A percentile compares a stretch with the other conserved stretches of the same genome.
These are phyloP conservation scores for Globisporangium cederbergense DNA, from an alignment of 352 stramenopile genomes.

Conservation along the genomic window DNA sequence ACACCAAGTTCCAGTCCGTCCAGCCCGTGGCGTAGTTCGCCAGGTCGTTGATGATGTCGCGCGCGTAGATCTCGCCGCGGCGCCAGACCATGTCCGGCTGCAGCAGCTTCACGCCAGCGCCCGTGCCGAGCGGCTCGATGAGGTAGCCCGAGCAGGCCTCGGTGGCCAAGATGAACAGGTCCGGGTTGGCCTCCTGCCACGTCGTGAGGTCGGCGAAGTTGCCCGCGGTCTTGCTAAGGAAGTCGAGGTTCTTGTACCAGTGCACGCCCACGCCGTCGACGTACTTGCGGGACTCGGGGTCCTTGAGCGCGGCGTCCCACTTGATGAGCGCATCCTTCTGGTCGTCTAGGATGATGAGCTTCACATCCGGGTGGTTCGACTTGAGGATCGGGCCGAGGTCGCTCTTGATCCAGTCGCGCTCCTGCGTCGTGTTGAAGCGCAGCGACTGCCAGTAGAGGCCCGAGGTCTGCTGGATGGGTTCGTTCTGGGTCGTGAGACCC, in stretches of 20 bases:
- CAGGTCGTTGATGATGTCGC: constrained; percentile 87
- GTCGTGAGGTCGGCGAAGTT: constrained; percentile 47
- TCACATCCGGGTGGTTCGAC: constrained; percentile 65
- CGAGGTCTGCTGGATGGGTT: constrained; percentile 47
- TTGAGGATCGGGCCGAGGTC: constrained; percentile 69
- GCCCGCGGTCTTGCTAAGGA: constrained; percentile 34
- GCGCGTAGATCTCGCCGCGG: constrained; percentile 71
- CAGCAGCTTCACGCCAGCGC: constrained; percentile 41
- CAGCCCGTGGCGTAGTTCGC: constrained; percentile 74
- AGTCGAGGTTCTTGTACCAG: constrained; percentile 80
- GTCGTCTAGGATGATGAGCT: constrained; percentile 84
- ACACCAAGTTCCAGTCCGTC: constrained; percentile 87
- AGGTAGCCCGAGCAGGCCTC: constrained; percentile 79
- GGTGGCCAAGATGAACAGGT: constrained; percentile 80
- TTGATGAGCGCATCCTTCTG: constrained; percentile 65
- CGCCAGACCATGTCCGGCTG: constrained; percentile 50
- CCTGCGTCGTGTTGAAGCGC: constrained; percentile 31
- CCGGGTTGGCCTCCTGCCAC: constrained; percentile 53
- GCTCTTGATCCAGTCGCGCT: constrained; percentile 74
- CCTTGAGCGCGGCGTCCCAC: constrained; percentile 40
- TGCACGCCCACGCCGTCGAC: constrained; percentile 83
- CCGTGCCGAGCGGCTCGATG: constrained; percentile 39
- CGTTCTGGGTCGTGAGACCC: constrained; percentile 85
- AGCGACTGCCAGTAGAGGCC: constrained; percentile 56
- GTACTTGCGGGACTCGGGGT: constrained; percentile 59